phyloP scores from a whole-genome alignment of 139 green algal genomes.

The Volvox africanus region DNA sequence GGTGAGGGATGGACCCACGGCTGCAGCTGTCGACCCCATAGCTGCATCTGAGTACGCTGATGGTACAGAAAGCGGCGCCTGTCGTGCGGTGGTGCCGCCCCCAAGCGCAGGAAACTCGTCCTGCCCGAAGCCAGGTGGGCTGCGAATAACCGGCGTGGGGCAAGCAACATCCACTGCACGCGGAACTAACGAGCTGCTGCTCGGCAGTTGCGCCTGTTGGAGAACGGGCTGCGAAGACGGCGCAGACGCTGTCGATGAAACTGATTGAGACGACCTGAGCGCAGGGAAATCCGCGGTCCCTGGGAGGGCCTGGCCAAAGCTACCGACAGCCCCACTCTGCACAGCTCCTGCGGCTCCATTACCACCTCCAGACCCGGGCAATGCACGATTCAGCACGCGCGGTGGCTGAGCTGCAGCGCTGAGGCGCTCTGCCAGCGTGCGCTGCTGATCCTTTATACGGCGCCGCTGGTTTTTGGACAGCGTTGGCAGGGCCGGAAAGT shows the following conservation, averaged over 20 bases:
- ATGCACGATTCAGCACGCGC: slow-evolving; percentile 51
- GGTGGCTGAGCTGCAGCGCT: slow-evolving; percentile 43
- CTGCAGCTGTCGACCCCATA: not conserved
- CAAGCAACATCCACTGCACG: slow-evolving; percentile 6
- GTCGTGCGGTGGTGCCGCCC: not conserved
- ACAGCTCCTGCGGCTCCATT: not conserved
- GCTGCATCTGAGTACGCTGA: slow-evolving; percentile 22
- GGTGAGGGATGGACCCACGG: not conserved
- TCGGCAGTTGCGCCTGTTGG: not conserved
- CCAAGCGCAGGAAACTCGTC: slow-evolving; percentile 60
- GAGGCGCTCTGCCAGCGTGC: slow-evolving; percentile 57
- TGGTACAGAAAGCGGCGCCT: not conserved
- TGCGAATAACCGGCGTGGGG: not conserved
- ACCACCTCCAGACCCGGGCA: not conserved
- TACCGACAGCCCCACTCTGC: not conserved
- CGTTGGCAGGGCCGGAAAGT: slow-evolving; percentile 81
- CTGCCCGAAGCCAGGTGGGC: not conserved
- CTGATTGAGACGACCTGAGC: not conserved
- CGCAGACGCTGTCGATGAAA: not conserved
- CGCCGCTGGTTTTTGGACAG: slow-evolving; percentile 52
- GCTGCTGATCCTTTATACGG: slow-evolving; percentile 40
- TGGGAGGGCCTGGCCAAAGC: not conserved
- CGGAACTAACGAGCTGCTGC: not conserved
- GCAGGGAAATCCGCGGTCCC: slow-evolving; percentile 8
- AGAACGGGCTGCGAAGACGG: not conserved